Evolutionary conservation across 106 monocot genomes (phyloP), one percentile per base, ranked within the genome.

Genomic region (Dioscorea alata): DNA sequence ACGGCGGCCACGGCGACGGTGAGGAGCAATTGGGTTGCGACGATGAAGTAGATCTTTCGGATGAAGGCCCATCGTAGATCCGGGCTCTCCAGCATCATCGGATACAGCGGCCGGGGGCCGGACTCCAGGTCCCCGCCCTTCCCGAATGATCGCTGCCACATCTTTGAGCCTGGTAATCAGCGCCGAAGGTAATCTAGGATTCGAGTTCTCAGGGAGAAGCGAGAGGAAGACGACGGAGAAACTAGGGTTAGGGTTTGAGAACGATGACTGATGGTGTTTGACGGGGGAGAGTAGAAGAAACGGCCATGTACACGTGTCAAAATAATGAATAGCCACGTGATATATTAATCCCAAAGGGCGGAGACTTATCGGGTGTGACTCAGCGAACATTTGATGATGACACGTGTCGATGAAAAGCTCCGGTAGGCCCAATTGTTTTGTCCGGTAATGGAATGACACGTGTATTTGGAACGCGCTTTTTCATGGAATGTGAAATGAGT

Each of bases 11-110:
- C 85, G 23, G 76, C 75, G 57, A 85, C 67, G 33, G 94, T 90
- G 64, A 94, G 76, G 6, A 88, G 71, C 50, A 94, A 69, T 68
- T 94, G 94, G 23, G 81, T 20, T 85, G 85, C 61, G 22, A 94
- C 71, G 61, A 94, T 94, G 21, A 83, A 70, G 75, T 94, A 94
- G 53, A 94, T 80, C 66, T 94, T 94, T 23, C 94, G 59, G 63
- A 94, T 88, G 81, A 94, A 94, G 21, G 83, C 73, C 90, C 94
- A 94, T 25, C 90, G 87, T 19, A 91, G 74, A 61, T 83, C 85
- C 61, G 94, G 88, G 66, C 66, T 74, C 69, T 94, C 90, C 34
- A 77, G 42, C 94, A 94, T 90, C 80, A 76, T 74, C 34, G 94
- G 94, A 74, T 90, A 94, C 58, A 94, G 83, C 12, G 74, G 85